These are phyloP conservation scores for Xylaria venustula DNA, from an alignment of 495 filamentous ascomycete genomes.

Conservation along the genomic window DNA sequence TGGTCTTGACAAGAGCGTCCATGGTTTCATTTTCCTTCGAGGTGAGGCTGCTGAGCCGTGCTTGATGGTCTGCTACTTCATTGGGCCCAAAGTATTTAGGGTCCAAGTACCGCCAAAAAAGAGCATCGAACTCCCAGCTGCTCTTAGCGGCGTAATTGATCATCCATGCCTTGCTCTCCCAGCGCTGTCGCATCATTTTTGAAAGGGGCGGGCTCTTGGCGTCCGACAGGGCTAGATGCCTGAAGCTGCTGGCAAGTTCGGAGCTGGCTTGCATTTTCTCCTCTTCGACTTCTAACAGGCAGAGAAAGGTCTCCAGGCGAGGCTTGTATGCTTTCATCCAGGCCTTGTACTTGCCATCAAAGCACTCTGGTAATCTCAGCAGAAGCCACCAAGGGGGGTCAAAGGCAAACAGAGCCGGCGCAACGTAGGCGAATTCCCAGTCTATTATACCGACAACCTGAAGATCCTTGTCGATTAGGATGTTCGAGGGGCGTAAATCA, in stretches of 20 bases:
- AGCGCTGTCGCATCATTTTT: slow-evolving; percentile 29
- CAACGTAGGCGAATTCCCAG: slow-evolving; percentile 39
- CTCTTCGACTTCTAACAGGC: slow-evolving; percentile 26
- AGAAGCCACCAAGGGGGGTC: slow-evolving; percentile 42
- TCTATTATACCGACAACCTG: slow-evolving; percentile 22
- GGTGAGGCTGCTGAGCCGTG: slow-evolving; percentile 23
- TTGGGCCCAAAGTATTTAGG: slow-evolving; percentile 20
- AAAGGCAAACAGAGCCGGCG: slow-evolving; percentile 32
- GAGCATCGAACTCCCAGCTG: slow-evolving; percentile 30
- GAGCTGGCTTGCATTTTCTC: background rate
- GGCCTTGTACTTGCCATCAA: slow-evolving; percentile 24
- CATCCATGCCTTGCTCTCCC: slow-evolving; percentile 33
- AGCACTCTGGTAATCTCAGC: slow-evolving; percentile 30
- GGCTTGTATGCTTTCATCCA: slow-evolving; percentile 26
- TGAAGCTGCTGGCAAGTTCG: background rate
- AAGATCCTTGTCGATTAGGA: slow-evolving; percentile 20
- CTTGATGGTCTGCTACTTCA: slow-evolving; percentile 19
- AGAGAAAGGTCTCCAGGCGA: slow-evolving; percentile 28
- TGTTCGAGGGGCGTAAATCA: slow-evolving; percentile 26
- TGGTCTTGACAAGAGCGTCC: slow-evolving; percentile 26
- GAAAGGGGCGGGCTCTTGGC: slow-evolving; percentile 4
- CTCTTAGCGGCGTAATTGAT: slow-evolving; percentile 31
- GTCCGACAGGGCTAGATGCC: background rate
- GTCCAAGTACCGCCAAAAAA: slow-evolving; percentile 29
- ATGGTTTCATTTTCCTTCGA: slow-evolving; percentile 20